Percentiles rank a stretch among this genome's conserved stretches.
Evolutionary conservation across 2,329 filamentous ascomycete species (phyloP).

Genomic region (Aspergillus aculeatus): DNA sequence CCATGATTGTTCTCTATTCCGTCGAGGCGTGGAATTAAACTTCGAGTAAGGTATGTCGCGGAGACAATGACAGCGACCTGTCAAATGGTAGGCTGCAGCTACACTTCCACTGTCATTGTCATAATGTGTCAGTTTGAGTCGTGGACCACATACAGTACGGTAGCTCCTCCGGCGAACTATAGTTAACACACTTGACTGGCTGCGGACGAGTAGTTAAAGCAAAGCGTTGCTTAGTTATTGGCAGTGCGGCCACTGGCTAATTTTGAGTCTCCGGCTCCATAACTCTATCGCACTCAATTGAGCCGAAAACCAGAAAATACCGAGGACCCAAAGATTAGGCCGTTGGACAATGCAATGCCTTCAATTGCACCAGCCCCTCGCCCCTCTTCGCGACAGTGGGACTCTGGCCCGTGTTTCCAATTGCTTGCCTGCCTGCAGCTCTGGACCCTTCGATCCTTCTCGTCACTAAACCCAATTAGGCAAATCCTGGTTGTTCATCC

Average conservation of each 20-base stretch:
- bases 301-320: neutral
- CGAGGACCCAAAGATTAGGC: neutral
- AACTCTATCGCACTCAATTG: neutral
- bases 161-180: neutral
- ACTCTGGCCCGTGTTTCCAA: neutral
- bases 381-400: neutral
- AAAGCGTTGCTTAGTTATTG: neutral
- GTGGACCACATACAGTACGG: neutral
- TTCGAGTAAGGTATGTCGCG: neutral
- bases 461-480: neutral
- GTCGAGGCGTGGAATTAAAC: neutral
- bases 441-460: neutral
- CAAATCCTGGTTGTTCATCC: neutral
- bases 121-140: neutral
- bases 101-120: neutral
- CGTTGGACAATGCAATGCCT: neutral
- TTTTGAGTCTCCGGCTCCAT: neutral
- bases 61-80: no score
- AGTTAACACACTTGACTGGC: neutral
- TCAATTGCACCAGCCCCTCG: neutral
- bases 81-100: neutral
- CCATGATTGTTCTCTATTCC: neutral
- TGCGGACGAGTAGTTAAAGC: neutral
- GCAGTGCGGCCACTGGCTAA: neutral
- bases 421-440: neutral